Evolutionary conservation across 140 eudicot species (phyloP).

Genomic region (Anethum foeniculum): DNA sequence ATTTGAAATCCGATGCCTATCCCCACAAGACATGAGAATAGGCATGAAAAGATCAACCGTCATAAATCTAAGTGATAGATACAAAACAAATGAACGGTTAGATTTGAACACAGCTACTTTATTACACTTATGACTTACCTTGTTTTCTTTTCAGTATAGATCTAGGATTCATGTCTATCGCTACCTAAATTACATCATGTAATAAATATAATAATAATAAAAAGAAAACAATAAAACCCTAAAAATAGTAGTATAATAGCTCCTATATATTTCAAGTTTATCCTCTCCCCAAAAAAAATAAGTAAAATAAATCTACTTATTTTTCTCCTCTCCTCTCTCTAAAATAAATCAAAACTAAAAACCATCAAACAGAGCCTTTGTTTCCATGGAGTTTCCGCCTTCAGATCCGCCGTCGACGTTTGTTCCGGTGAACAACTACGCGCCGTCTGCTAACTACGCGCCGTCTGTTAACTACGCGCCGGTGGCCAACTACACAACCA

Average conservation of each 20-base stretch:
- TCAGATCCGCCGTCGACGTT: constrained; percentile 3
- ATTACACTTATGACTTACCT: background rate
- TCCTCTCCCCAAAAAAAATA: background rate
- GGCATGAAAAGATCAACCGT: background rate
- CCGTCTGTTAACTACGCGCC: background rate
- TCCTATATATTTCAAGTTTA: background rate
- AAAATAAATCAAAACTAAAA: background rate
- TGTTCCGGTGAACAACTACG: constrained; percentile 1
- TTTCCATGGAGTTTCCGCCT: background rate
- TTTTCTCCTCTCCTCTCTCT: background rate
- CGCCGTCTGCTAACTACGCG: background rate
- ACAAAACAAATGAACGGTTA: background rate
- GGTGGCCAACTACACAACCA: background rate
- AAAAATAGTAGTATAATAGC: too few relatives aligned
- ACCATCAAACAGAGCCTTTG: background rate
- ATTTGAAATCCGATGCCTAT: background rate
- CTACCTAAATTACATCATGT: background rate
- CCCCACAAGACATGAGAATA: background rate
- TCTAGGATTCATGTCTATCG: background rate
- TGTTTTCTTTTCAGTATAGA: background rate
- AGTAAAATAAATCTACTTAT: background rate
- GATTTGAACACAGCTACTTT: background rate
- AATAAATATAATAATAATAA: too few relatives aligned
- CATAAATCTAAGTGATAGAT: background rate
- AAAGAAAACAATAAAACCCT: background rate